Percentiles rank a stretch among this genome's conserved stretches.
Evolutionary conservation across 163 green algal species (phyloP).

Genomic region (Volvox carteri): DNA sequence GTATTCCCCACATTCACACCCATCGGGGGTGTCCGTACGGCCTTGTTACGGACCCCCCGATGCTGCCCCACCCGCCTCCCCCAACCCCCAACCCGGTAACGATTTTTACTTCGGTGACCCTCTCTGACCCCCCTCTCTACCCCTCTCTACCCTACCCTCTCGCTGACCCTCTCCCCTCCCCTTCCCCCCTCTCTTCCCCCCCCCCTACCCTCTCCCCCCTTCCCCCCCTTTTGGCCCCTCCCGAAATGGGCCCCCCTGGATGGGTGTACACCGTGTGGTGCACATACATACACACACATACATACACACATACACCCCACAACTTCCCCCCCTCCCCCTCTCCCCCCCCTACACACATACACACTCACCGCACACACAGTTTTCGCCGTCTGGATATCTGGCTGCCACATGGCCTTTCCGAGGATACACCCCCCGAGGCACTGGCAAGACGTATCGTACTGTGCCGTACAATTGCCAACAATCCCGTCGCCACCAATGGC

Average conservation of each 20-base stretch:
- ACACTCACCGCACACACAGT: no score
- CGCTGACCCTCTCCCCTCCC: no score
- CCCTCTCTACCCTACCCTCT: no score
- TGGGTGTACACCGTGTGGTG: no score
- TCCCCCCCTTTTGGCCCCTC: neutral
- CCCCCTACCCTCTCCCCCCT: neutral
- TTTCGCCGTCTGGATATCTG: conserved; percentile 46
- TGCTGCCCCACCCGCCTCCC: no score
- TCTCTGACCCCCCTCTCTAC: neutral
- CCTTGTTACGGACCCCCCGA: no score
- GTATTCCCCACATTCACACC: no score
- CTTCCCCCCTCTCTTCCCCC: neutral
- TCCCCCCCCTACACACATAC: neutral
- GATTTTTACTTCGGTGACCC: neutral
- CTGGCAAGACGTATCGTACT: neutral
- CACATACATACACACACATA: no score
- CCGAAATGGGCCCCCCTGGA: no score
- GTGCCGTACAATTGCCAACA: neutral
- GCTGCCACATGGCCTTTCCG: conserved; percentile 60
- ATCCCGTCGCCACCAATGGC: neutral
- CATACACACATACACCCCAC: no score
- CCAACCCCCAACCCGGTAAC: neutral
- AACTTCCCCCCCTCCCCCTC: neutral
- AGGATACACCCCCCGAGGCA: neutral
- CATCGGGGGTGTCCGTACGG: no score